Percentiles rank a stretch among this genome's conserved stretches.
Evolutionary conservation across 177 flowering plant genomes (phyloP).

Genomic region (Vitis hybrid): DNA sequence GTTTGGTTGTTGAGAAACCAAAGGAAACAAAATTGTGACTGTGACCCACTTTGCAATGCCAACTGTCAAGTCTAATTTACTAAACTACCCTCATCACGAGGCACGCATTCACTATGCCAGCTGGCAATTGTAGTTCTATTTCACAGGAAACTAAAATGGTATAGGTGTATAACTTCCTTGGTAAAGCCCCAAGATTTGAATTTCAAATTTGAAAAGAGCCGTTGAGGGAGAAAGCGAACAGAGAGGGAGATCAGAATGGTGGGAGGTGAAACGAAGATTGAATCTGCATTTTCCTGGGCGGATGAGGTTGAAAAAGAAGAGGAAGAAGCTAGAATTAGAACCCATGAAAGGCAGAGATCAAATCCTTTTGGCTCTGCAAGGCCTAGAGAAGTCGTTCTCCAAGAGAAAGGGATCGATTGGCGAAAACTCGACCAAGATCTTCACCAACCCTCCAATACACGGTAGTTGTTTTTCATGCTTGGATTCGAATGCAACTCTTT

Average conservation of each 20-base stretch:
- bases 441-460: constrained; percentile 8
- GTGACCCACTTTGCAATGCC: too few species aligned
- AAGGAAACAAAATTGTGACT: too few species aligned
- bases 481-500: not conserved
- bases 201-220: constrained; percentile 3
- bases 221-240: constrained; percentile 11
- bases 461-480: constrained; percentile 7
- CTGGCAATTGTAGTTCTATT: too few species aligned
- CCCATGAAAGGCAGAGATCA: constrained; percentile 9
- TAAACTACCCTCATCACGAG: too few species aligned
- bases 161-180: rapidly evolving
- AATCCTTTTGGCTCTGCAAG: constrained; percentile 42
- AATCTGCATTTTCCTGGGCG: constrained; percentile 33
- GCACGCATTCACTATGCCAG: too few species aligned
- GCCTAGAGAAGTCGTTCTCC: constrained; percentile 38
- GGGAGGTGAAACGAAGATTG: constrained; percentile 8
- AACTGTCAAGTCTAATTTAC: too few species aligned
- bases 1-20: too few species aligned
- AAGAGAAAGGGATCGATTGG: constrained; percentile 38
- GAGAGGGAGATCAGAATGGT: constrained; percentile 15
- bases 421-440: constrained; percentile 24
- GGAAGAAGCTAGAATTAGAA: constrained; percentile 15
- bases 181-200: not conserved
- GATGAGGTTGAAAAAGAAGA: constrained; percentile 35
- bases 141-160: too few species aligned